Percentiles rank a stretch among this genome's conserved stretches.
phyloP scores from a whole-genome alignment of 2,329 filamentous ascomycete genomes.

The Stagonosporopsis vannaccii region DNA sequence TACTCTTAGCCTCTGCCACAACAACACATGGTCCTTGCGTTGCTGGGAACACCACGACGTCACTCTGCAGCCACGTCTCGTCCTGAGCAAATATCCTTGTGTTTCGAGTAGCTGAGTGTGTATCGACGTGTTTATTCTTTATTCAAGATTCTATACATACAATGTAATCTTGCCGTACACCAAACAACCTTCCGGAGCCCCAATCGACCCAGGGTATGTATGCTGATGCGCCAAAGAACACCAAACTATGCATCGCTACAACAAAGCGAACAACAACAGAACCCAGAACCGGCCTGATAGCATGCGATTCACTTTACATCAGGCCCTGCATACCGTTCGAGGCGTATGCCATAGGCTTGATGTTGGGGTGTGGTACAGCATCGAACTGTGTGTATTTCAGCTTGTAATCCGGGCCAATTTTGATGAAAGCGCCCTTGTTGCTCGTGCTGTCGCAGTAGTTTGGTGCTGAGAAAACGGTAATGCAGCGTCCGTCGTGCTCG shows the following conservation, averaged over 20 bases:
- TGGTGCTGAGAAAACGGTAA: constrained; percentile 98
- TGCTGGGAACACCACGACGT: constrained; percentile 10
- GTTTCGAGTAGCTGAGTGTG: constrained; percentile 11
- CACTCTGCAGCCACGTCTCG: constrained; percentile 3
- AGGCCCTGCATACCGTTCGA: constrained; percentile 80
- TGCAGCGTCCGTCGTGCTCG: constrained; percentile 93
- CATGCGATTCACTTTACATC: constrained; percentile 60
- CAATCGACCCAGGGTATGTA: constrained; percentile 33
- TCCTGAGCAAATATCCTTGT: background rate
- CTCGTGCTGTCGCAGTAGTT: constrained; percentile 98
- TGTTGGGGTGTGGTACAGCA: constrained; percentile 93
- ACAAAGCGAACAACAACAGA: constrained; percentile 25
- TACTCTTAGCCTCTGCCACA: constrained; percentile 12
- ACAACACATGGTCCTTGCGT: constrained; percentile 12
- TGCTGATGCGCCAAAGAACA: constrained; percentile 47
- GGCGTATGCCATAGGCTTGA: constrained; percentile 92
- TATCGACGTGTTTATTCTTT: constrained; percentile 14
- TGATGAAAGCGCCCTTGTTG: constrained; percentile 98
- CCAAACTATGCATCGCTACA: constrained; percentile 47
- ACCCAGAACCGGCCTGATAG: constrained; percentile 9
- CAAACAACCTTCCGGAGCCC: constrained; percentile 13
- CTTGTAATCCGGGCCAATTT: constrained; percentile 90
- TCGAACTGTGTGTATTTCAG: constrained; percentile 93
- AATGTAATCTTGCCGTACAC: constrained; percentile 11
- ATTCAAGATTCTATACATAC: constrained; percentile 19